phyloP scores from a whole-genome alignment of 805 yeast species.

The Candida jianshihensis region DNA sequence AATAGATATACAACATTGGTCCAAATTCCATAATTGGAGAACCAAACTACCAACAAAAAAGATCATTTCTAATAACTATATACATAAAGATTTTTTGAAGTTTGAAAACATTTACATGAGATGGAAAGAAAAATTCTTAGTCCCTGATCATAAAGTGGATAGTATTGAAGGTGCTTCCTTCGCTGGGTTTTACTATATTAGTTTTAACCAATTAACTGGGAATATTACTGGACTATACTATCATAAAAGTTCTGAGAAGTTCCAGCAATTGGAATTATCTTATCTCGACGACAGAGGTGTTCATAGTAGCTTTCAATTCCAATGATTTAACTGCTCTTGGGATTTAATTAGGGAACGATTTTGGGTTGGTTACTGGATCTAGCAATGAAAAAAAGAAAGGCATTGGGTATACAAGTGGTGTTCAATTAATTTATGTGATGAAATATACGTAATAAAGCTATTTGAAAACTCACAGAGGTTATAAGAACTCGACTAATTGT shows the following conservation, averaged over 20 bases:
- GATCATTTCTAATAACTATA: conserved; percentile 12
- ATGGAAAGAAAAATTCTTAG: conserved; percentile 88
- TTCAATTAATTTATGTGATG: too few species aligned
- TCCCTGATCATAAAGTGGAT: conserved; percentile 62
- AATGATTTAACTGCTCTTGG: conserved; percentile 1
- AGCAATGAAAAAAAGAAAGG: too few species aligned
- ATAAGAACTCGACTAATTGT: too few species aligned
- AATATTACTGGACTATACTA: conserved; percentile 74
- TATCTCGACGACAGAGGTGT: conserved; percentile 8
- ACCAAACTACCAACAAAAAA: conserved; percentile 12
- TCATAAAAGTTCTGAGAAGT: conserved; percentile 68
- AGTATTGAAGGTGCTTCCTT: conserved; percentile 67
- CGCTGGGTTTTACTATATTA: conserved; percentile 88
- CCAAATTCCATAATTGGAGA: conserved; percentile 44
- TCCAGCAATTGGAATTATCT: conserved; percentile 63
- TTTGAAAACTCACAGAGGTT: too few species aligned
- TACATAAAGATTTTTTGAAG: conserved; percentile 25
- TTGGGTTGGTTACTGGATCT: too few species aligned
- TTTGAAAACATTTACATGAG: conserved; percentile 71
- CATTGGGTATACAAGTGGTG: too few species aligned
- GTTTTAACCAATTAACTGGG: conserved; percentile 73
- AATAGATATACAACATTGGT: conserved; percentile 62
- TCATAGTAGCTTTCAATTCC: conserved; percentile 9
- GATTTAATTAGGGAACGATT: too few species aligned
- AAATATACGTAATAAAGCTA: too few species aligned